Evolutionary conservation across 176 grass and related monocot species (phyloP).

Genomic region (Oropetium thomaeum): DNA sequence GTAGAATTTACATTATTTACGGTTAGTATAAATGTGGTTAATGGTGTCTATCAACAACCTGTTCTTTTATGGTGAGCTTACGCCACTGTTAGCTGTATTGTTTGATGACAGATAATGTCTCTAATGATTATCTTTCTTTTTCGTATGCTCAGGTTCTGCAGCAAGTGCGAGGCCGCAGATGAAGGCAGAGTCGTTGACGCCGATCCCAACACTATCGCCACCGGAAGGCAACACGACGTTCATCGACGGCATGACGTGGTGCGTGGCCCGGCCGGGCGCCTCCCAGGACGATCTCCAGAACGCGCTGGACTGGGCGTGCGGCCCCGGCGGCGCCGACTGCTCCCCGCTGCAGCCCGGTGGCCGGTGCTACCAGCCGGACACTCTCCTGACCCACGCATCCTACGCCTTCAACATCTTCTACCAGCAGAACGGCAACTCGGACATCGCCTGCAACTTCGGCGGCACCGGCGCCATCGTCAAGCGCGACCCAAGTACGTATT

Average conservation of each 20-base stretch:
- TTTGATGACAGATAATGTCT: neutral
- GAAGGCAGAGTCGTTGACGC: slow-evolving; percentile 55
- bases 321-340: slow-evolving; percentile 24
- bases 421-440: slow-evolving; percentile 84
- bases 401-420: slow-evolving; percentile 98
- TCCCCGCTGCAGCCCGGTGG: too few relatives aligned
- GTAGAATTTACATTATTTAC: neutral
- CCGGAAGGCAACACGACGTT: slow-evolving; percentile 96
- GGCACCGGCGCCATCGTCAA: too few relatives aligned
- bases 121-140: neutral
- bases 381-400: slow-evolving; percentile 78
- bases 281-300: too few relatives aligned
- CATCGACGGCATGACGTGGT: slow-evolving; percentile 79
- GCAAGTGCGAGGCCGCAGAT: slow-evolving; percentile 7
- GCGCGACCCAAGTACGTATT: too few relatives aligned
- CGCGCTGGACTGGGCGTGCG: too few relatives aligned
- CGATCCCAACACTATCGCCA: slow-evolving; percentile 59
- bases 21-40: neutral
- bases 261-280: too few relatives aligned
- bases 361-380: slow-evolving; percentile 21
- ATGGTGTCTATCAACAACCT: neutral
- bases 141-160: slow-evolving; percentile 18
- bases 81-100: neutral
- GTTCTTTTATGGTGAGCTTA: neutral
- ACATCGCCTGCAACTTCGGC: too few relatives aligned